Conservation (phyloP, 768 basidiomycete species). For the Mycena pura region DNA sequence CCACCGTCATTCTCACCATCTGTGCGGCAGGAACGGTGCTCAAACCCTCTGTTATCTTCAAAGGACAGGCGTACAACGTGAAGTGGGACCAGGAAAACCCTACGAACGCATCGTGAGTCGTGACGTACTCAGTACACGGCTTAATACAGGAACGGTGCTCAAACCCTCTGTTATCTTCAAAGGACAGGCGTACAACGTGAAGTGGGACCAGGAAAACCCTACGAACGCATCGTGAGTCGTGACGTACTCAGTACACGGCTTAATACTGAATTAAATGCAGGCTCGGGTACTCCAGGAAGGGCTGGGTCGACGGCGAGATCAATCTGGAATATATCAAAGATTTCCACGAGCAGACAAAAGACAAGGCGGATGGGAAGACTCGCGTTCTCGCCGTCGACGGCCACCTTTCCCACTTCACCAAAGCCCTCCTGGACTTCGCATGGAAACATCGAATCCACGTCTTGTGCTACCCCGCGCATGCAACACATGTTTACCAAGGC, state of each 20-base stretch:
- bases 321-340: not conserved
- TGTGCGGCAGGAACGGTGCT: conserved; percentile 46
- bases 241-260: too few species aligned
- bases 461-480: conserved; percentile 50
- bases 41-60: too few species aligned
- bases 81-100: not conserved
- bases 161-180: not conserved
- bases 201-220: not conserved
- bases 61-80: not conserved
- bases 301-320: not conserved
- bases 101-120: not conserved
- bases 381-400: not conserved
- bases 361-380: not conserved
- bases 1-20: conserved; percentile 44
- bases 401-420: conserved; percentile 34
- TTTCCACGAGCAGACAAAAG: not conserved
- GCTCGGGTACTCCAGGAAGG: not conserved
- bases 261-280: not conserved
- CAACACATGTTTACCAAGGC: conserved; percentile 46
- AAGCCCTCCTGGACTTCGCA: conserved; percentile 41
- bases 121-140: conserved; percentile 19
- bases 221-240: not conserved
- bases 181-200: not conserved
- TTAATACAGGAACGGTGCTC: not conserved
- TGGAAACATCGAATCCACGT: conserved; percentile 38